These are phyloP conservation scores for Anacardium occidentale DNA, from an alignment of 345 rosid genomes.

Conservation along the genomic window DNA sequence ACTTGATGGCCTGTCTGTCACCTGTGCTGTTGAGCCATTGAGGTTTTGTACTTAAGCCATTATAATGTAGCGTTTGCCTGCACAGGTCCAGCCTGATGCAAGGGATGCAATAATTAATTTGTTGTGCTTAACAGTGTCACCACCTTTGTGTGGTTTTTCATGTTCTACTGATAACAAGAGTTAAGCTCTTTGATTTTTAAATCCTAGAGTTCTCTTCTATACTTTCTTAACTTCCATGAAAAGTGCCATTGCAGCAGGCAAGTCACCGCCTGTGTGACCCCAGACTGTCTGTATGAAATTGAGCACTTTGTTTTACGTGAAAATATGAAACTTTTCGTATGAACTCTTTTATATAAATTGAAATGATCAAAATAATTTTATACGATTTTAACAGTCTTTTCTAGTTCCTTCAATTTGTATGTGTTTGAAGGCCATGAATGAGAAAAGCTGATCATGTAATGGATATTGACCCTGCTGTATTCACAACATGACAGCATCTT, in stretches of 20 bases:
- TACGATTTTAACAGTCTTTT: no score
- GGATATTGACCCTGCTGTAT: no score
- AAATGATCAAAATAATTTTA: no score
- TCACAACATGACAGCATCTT: no score
- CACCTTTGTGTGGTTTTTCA: constrained; percentile 23
- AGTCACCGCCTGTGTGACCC: no score
- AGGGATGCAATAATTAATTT: constrained; percentile 22
- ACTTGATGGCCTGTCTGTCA: constrained; percentile 15
- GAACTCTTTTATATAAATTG: no score
- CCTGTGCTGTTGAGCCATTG: constrained; percentile 14
- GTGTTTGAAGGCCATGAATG: no score
- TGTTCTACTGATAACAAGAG: not conserved
- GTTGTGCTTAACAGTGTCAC: constrained; percentile 13
- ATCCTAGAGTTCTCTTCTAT: not conserved
- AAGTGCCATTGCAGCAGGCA: no score
- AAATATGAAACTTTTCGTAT: no score
- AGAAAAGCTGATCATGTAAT: no score
- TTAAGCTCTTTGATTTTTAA: not conserved
- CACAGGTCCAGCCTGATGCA: constrained; percentile 46
- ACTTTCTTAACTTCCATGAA: no score
- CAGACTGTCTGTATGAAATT: not conserved
- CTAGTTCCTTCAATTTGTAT: no score
- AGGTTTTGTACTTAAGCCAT: constrained; percentile 17
- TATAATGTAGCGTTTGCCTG: constrained; percentile 27
- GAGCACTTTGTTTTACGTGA: not conserved